phyloP scores from a whole-genome alignment of 768 basidiomycete genomes.

The Trametes punicea region DNA sequence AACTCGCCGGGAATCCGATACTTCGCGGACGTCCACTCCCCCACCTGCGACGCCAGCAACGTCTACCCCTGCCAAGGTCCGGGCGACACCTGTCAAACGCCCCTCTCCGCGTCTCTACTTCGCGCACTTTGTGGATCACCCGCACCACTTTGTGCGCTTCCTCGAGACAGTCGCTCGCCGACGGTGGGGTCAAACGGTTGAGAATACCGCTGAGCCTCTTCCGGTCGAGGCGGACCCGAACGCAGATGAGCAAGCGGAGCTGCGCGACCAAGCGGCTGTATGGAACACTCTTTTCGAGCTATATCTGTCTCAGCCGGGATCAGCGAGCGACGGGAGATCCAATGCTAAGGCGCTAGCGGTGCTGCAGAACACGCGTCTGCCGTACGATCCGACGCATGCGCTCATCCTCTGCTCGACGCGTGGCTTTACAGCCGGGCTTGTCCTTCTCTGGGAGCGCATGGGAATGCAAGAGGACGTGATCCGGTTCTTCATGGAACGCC shows the following conservation, averaged over 20 bases:
- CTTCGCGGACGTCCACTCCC: conserved; percentile 28
- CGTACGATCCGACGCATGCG: conserved; percentile 89
- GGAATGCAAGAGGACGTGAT: conserved; percentile 97
- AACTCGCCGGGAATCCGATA: conserved; percentile 34
- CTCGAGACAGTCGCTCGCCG: conserved; percentile 80
- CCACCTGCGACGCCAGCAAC: conserved; percentile 26
- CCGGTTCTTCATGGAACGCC: conserved; percentile 86
- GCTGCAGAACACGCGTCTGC: conserved; percentile 55
- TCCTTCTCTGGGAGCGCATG: conserved; percentile 88
- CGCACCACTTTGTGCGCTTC: conserved; percentile 78
- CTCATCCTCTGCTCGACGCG: conserved; percentile 90
- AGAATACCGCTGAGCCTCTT: conserved; percentile 28
- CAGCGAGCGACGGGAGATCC: conserved; percentile 33
- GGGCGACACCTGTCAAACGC: conserved; percentile 40
- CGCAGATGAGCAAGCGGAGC: conserved; percentile 49
- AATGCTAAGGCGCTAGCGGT: conserved; percentile 71
- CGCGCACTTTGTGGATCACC: conserved; percentile 90
- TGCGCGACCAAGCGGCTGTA: conserved; percentile 73
- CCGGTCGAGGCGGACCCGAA: conserved; percentile 20
- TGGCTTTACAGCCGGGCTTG: conserved; percentile 78
- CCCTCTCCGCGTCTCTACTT: conserved; percentile 88
- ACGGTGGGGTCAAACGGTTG: conserved; percentile 76
- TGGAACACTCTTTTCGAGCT: conserved; percentile 97
- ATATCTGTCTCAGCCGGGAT: conserved; percentile 64
- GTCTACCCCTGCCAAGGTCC: conserved; percentile 17